A percentile compares a stretch with the other conserved stretches of the same genome.
These are phyloP conservation scores for Saturnispora gosingensis DNA, from an alignment of 805 yeast species.

Conservation along the genomic window DNA sequence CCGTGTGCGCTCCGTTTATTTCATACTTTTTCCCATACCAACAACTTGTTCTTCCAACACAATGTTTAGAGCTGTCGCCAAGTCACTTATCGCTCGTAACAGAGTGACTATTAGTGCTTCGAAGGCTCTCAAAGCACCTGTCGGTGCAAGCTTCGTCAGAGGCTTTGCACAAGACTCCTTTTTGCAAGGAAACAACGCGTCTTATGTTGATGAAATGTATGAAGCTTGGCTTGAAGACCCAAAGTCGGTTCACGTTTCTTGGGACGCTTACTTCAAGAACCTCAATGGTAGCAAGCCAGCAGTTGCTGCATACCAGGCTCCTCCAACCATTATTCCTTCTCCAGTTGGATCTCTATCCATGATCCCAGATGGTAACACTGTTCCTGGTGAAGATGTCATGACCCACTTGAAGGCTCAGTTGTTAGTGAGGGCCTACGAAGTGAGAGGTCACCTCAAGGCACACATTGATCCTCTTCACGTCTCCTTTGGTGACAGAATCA, in stretches of 20 bases:
- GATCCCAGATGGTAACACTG: constrained; percentile 41
- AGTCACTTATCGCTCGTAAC: constrained; percentile 4
- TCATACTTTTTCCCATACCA: not conserved
- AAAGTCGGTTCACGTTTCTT: constrained; percentile 80
- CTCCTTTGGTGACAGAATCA: constrained; percentile 59
- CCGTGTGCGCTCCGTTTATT: constrained; percentile 13
- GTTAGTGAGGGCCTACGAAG: constrained; percentile 96
- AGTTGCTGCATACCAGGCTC: constrained; percentile 73
- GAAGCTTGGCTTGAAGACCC: constrained; percentile 92
- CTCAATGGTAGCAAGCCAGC: constrained; percentile 62
- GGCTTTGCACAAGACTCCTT: constrained; percentile 58
- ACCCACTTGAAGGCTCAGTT: constrained; percentile 92
- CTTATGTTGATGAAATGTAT: constrained; percentile 97
- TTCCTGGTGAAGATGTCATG: constrained; percentile 57
- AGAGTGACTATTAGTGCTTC: not conserved
- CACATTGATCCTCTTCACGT: constrained; percentile 92
- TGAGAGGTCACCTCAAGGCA: constrained; percentile 95
- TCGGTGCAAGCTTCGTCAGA: constrained; percentile 9
- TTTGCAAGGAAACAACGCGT: constrained; percentile 74
- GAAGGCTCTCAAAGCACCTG: not conserved
- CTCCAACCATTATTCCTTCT: constrained; percentile 81
- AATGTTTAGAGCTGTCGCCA: constrained; percentile 25
- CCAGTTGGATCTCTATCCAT: constrained; percentile 69
- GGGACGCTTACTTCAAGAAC: constrained; percentile 96
- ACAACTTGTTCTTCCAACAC: constrained; percentile 1